A percentile compares a stretch with the other conserved stretches of the same genome.
phyloP scores from a whole-genome alignment of 495 filamentous ascomycete genomes.

The Penicillium subrubescens region DNA sequence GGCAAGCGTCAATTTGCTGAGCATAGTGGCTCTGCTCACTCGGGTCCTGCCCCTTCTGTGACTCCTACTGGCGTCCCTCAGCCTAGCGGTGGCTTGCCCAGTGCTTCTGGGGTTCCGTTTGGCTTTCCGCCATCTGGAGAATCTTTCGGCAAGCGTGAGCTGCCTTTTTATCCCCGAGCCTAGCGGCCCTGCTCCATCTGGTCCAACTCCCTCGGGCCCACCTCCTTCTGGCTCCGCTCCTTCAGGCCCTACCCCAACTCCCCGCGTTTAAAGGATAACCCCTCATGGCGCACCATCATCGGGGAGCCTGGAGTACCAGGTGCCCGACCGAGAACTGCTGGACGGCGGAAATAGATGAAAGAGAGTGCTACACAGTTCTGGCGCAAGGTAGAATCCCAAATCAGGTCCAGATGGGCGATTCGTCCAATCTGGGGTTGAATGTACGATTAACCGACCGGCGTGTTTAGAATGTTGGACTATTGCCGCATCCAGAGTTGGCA shows the following conservation, averaged over 20 bases:
- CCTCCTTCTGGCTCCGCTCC: background rate
- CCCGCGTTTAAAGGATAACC: constrained; percentile 2
- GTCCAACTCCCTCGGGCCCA: background rate
- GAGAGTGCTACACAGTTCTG: background rate
- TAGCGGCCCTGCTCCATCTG: constrained; percentile 4
- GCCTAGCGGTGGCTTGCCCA: constrained; percentile 8
- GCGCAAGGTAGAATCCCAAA: background rate
- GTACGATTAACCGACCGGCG: constrained; percentile 3
- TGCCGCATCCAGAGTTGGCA: constrained; percentile 1
- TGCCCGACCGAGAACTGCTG: background rate
- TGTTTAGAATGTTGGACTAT: constrained; percentile 9
- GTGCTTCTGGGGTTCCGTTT: constrained; percentile 3
- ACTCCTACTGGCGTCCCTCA: constrained; percentile 2
- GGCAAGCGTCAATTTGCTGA: constrained; percentile 3
- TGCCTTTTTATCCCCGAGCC: constrained; percentile 5
- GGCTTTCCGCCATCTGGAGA: background rate
- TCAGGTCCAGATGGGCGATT: background rate
- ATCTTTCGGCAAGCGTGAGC: background rate
- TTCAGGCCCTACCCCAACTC: constrained; percentile 1
- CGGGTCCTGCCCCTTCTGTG: constrained; percentile 1
- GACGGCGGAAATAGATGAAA: background rate
- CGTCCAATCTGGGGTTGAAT: background rate
- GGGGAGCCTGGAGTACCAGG: background rate
- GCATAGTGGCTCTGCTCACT: background rate
- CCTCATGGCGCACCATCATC: background rate